Evolutionary conservation across 306 rosid species (phyloP).

Genomic region (Cucurbita maxima): DNA sequence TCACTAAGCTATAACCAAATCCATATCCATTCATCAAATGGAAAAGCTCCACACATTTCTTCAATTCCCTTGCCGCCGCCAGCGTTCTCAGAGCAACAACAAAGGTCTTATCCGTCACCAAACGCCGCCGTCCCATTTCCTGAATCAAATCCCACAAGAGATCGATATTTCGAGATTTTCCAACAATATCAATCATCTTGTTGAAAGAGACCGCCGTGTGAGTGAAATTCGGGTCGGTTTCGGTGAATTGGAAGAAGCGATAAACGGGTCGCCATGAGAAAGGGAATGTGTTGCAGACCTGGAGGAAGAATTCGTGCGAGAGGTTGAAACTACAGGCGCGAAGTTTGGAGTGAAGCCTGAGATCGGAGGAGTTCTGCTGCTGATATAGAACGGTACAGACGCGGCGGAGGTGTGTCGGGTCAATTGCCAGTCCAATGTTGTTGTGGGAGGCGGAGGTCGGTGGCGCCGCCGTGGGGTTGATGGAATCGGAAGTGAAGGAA

Average conservation of each 20-base stretch:
- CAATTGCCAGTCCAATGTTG: slow-evolving; percentile 17
- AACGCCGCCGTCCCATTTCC: slow-evolving; percentile 33
- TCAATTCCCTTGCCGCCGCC: slow-evolving; percentile 48
- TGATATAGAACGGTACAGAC: slow-evolving; percentile 65
- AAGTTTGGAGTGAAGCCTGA: slow-evolving; percentile 54
- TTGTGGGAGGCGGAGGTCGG: neutral
- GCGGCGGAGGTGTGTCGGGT: slow-evolving; percentile 39
- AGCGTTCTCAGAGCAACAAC: slow-evolving; percentile 33
- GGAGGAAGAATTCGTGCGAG: slow-evolving; percentile 82
- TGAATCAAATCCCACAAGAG: slow-evolving; percentile 41
- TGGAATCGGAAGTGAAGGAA: slow-evolving; percentile 2
- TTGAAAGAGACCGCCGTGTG: slow-evolving; percentile 53
- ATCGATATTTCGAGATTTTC: slow-evolving; percentile 41
- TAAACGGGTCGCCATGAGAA: slow-evolving; percentile 69
- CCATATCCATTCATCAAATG: slow-evolving; percentile 51
- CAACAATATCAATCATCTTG: slow-evolving; percentile 33
- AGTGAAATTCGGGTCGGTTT: slow-evolving; percentile 19
- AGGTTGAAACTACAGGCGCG: slow-evolving; percentile 31
- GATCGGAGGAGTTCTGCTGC: slow-evolving; percentile 53
- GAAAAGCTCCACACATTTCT: slow-evolving; percentile 57
- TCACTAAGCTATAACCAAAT: slow-evolving; percentile 27
- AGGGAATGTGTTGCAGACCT: slow-evolving; percentile 72
- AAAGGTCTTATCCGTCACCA: slow-evolving; percentile 36
- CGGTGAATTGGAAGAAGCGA: slow-evolving; percentile 38
- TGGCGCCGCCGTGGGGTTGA: slow-evolving; percentile 1